These are phyloP conservation scores for Cardamine resedifolia DNA, from an alignment of 345 rosid genomes.

Conservation along the genomic window DNA sequence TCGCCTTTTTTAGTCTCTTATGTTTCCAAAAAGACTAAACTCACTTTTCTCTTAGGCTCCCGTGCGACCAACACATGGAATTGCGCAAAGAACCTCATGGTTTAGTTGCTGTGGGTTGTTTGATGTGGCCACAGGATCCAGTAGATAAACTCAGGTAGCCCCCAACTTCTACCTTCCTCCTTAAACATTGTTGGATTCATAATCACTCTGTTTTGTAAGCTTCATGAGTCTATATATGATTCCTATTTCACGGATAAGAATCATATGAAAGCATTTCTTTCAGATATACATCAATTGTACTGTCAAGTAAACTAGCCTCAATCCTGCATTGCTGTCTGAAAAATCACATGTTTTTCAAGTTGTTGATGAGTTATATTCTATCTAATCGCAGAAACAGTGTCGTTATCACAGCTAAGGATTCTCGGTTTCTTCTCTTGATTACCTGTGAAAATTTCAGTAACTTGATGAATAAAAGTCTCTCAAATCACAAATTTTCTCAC, in stretches of 20 bases:
- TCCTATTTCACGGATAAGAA: neutral
- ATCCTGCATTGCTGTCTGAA: neutral
- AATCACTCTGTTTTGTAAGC: neutral
- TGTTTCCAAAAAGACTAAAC: conserved; percentile 9
- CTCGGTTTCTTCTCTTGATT: neutral
- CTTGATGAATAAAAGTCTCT: conserved; percentile 14
- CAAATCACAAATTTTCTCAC: neutral
- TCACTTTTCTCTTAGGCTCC: conserved; percentile 49
- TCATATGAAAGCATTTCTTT: neutral
- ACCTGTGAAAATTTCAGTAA: neutral
- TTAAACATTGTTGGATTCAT: neutral
- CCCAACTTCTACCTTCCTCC: neutral
- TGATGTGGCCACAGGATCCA: conserved; percentile 57
- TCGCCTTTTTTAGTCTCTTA: neutral
- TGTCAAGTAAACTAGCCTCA: neutral
- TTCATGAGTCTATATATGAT: conserved; percentile 1
- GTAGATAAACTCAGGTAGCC: conserved; percentile 63
- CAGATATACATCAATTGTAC: neutral
- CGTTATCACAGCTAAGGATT: conserved; percentile 19
- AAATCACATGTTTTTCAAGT: neutral
- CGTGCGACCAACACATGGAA: conserved; percentile 44
- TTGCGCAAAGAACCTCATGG: conserved; percentile 58
- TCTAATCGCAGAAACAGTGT: conserved; percentile 15
- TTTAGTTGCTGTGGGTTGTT: conserved; percentile 85
- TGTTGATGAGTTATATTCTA: neutral